Evolutionary conservation across 2,329 filamentous ascomycete species (phyloP).

Genomic region (Pseudogymnoascus sp.): DNA sequence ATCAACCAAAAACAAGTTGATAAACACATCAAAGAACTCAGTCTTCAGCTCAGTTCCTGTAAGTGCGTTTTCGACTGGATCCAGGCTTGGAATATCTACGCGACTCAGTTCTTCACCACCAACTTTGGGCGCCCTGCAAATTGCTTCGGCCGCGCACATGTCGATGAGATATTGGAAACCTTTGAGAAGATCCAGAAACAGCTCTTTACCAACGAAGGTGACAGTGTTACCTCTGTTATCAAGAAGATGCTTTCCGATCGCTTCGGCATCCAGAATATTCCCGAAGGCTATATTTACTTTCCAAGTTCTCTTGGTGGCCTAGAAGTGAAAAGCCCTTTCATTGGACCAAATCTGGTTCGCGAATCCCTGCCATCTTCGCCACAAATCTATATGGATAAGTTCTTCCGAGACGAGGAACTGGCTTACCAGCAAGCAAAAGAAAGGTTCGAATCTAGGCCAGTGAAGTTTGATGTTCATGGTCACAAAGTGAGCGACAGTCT

Average conservation of each 20-base stretch:
- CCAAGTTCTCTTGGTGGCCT: constrained; percentile 31
- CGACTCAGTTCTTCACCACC: constrained; percentile 44
- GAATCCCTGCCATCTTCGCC: constrained; percentile 17
- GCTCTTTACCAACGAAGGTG: constrained; percentile 34
- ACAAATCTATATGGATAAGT: constrained; percentile 21
- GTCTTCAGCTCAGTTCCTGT: constrained; percentile 43
- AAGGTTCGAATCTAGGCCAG: constrained; percentile 24
- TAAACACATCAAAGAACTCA: constrained; percentile 45
- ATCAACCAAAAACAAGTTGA: constrained; percentile 47
- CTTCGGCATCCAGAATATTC: constrained; percentile 34
- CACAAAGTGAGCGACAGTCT: constrained; percentile 18
- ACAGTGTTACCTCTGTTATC: constrained; percentile 38
- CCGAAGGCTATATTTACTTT: constrained; percentile 33
- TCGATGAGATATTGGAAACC: constrained; percentile 43
- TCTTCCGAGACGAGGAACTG: constrained; percentile 25
- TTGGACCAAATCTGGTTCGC: constrained; percentile 25
- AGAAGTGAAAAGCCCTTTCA: constrained; percentile 31
- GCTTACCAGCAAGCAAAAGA: constrained; percentile 27
- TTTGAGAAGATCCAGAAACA: constrained; percentile 42
- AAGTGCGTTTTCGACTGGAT: constrained; percentile 48
- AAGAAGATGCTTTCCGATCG: constrained; percentile 39
- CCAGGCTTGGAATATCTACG: constrained; percentile 50
- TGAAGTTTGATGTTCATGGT: constrained; percentile 11
- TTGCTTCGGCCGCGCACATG: constrained; percentile 43
- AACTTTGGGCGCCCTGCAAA: constrained; percentile 46